Base-by-base conservation (phyloP, 352 stramenopile genomes). In the Pythium angustatum region DNA sequence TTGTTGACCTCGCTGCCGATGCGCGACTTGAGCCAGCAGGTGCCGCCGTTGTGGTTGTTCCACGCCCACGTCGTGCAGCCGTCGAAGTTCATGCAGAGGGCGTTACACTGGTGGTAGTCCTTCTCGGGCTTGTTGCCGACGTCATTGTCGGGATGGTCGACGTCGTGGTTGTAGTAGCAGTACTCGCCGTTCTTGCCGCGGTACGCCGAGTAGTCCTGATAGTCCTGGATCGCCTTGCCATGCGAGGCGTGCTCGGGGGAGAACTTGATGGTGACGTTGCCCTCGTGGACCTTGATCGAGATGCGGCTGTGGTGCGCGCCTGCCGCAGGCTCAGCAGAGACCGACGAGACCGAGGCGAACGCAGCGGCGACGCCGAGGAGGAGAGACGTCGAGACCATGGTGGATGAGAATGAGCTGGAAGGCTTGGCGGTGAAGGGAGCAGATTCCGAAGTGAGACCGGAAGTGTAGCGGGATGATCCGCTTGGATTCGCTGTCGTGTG, bases 11-110 rank as follows among this genome's bases (percentile, higher is more conserved):
- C 24, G 11, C 52, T 33, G 26, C 47, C 47, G 27, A 62, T 34
- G 19, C 60, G 69, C 61, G 57, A 38, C 48, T 58, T 51, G 34
- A 88, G 65, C 65, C 69, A 88, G 58, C 79, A 87, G 5, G 75
- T 87, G 6, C 79, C 79, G 27, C 69, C 62, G 49, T 79, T 83
- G 62, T 70, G 73, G 60, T 75, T 72, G n/a, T 49, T 83, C 80
- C 80, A 89, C 0, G 77, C 31, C 33, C 33, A 38, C 7, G 33
- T 38, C 33, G 7, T 38, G 12, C 33, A 38, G 33, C 33, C 33
- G 7, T 38, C 7, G 33, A 38, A 38, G 33, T 12, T 38, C 33
- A 38, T 38, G 33, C 33, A 38, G 33, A 38, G 7, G 33, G 7
- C 33, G 33, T 38, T 38, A 12, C 33, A 38, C 33, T 38, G 33